Evolutionary conservation across 192 early-diverging fungal species (phyloP).

Genomic region (Coemansia sp.): DNA sequence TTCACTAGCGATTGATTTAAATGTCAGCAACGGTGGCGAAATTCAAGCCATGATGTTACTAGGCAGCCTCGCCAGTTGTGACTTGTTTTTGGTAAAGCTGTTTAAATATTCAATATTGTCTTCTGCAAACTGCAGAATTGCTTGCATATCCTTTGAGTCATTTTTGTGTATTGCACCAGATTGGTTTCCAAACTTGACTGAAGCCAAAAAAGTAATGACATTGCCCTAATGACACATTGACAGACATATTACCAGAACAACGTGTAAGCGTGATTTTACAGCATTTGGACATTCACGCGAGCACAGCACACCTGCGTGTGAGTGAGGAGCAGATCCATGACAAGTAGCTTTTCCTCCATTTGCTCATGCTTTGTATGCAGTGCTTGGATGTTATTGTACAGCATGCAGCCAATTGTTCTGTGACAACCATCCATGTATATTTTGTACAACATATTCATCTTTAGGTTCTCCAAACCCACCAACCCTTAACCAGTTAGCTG

Average conservation of each 20-base stretch:
- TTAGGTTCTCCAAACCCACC: slow-evolving; percentile 47
- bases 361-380: slow-evolving; percentile 48
- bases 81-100: slow-evolving; percentile 51
- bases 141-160: too few relatives aligned
- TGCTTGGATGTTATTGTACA: slow-evolving; percentile 46
- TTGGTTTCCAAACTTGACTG: slow-evolving; percentile 51
- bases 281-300: slow-evolving; percentile 41
- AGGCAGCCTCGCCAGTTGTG: slow-evolving; percentile 33
- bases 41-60: slow-evolving; percentile 49
- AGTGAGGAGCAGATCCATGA: slow-evolving; percentile 32
- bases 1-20: too few relatives aligned
- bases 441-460: slow-evolving; percentile 44
- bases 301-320: slow-evolving; percentile 6
- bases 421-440: slow-evolving; percentile 39
- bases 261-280: too few relatives aligned
- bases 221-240: slow-evolving; percentile 51
- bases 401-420: slow-evolving; percentile 52
- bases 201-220: slow-evolving; percentile 33
- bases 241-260: slow-evolving; percentile 50
- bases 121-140: too few relatives aligned
- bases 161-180: too few relatives aligned
- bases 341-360: slow-evolving; percentile 42
- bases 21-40: background rate
- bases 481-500: too few relatives aligned
- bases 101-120: too few relatives aligned